Evolutionary conservation across 2,329 filamentous ascomycete species (phyloP).

Genomic region (Aspergillus fumigatus): DNA sequence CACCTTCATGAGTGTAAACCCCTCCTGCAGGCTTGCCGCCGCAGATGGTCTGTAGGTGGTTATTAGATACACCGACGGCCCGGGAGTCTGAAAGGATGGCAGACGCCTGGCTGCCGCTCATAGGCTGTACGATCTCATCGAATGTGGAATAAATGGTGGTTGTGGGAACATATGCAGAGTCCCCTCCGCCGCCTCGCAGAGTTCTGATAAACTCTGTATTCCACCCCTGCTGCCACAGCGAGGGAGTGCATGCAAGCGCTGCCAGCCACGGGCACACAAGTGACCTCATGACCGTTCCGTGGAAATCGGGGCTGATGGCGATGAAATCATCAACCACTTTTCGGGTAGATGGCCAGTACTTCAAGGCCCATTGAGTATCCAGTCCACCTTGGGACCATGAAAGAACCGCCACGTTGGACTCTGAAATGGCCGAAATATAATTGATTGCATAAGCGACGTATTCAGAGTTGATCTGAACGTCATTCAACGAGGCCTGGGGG

Average conservation of each 20-base stretch:
- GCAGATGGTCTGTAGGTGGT: slow-evolving; percentile 46
- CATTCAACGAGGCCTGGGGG: slow-evolving; percentile 43
- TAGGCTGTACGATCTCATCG: slow-evolving; percentile 52
- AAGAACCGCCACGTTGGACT: slow-evolving; percentile 42
- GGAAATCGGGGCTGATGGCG: slow-evolving; percentile 51
- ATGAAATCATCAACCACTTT: slow-evolving; percentile 47
- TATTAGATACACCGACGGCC: slow-evolving; percentile 48
- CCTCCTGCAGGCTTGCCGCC: slow-evolving; percentile 33
- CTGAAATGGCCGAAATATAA: slow-evolving; percentile 46
- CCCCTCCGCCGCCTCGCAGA: slow-evolving; percentile 44
- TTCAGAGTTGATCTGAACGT: slow-evolving; percentile 51
- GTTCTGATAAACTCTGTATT: slow-evolving; percentile 18
- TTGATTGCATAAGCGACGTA: slow-evolving; percentile 57
- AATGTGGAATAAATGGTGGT: slow-evolving; percentile 49
- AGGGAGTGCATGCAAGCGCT: slow-evolving; percentile 31
- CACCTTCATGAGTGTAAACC: slow-evolving; percentile 49
- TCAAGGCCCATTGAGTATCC: slow-evolving; percentile 54
- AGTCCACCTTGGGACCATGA: slow-evolving; percentile 55
- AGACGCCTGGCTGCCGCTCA: slow-evolving; percentile 45
- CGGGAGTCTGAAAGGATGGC: slow-evolving; percentile 39
- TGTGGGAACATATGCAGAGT: slow-evolving; percentile 52
- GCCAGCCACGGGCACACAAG: slow-evolving; percentile 23
- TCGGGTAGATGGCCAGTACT: slow-evolving; percentile 53
- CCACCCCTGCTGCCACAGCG: slow-evolving; percentile 41
- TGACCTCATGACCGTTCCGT: slow-evolving; percentile 43